Base-by-base conservation (phyloP, 345 rosid species). In the Triadica sebifera region DNA sequence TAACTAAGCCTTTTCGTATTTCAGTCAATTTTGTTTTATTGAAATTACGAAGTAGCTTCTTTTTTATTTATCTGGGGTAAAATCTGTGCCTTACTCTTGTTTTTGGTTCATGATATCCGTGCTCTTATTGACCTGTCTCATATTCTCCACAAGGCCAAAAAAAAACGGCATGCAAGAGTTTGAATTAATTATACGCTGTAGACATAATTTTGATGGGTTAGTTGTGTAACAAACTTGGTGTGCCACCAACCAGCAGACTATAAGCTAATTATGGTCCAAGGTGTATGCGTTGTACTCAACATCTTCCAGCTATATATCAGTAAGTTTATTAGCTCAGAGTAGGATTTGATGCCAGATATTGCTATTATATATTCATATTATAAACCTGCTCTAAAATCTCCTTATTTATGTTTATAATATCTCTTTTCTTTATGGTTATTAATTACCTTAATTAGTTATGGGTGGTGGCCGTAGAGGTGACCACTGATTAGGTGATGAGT, bases 211-310 rank as follows among this genome's bases (percentile, higher is more conserved):
- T 8, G 19, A 3, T 22, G 69, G 45, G 37, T 17, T 68, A 24
- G 56, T 11, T 60, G 60, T 4, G 16, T 12, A 38, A 20, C 16
- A 47, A 50, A 56, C 34, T 38, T 37, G 17, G 15, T 10, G 67
- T 50, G 51, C 56, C 67, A 75, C 41, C 74, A 61, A 41, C 69
- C 69, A 24, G 50, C 73, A 75, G 68, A 20, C 15, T 47, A 55
- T n/a, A 29, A 29, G 34, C 34, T 29, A 29, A 60, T 37, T 57
- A 45, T 65, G 1, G 46, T 56, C 51, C n/a, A 8, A 37, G 50
- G 65, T 55, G 61, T 58, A 46, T n/a, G 58, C 43, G 72, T 20
- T 67, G 78, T 68, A 13, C 8, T 45, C 12, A 22, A 10, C 12
- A 39, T 22, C 47, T 59, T 59, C 49, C 72, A 34, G 66, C 67